These are phyloP conservation scores for Mycena leptocephala DNA, from an alignment of 768 basidiomycete genomes.

Conservation along the genomic window DNA sequence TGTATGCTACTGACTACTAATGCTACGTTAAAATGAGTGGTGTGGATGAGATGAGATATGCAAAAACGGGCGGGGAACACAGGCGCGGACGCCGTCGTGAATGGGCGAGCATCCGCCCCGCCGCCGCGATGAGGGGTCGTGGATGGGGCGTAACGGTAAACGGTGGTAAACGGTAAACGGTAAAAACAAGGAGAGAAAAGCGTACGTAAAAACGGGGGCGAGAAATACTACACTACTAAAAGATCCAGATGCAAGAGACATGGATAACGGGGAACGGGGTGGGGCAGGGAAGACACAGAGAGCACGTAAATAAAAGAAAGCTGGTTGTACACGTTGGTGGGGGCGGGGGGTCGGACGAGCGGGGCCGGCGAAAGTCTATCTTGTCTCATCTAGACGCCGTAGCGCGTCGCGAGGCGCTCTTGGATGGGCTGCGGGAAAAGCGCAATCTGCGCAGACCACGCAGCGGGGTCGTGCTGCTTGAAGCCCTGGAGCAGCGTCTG, in stretches of 20 bases:
- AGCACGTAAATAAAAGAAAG: slow-evolving; percentile 29
- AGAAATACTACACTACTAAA: slow-evolving; percentile 4
- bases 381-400: slow-evolving; percentile 80
- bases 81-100: neutral
- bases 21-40: slow-evolving; percentile 59
- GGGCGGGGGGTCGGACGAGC: neutral
- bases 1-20: slow-evolving; percentile 52
- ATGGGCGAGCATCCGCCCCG: neutral
- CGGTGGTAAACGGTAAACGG: too few species aligned
- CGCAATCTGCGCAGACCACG: slow-evolving; percentile 89
- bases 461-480: slow-evolving; percentile 88
- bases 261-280: slow-evolving; percentile 19
- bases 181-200: slow-evolving; percentile 8
- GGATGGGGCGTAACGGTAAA: slow-evolving; percentile 28
- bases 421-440: slow-evolving; percentile 92
- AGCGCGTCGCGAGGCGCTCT: slow-evolving; percentile 89
- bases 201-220: slow-evolving; percentile 3
- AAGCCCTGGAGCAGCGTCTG: slow-evolving; percentile 90
- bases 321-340: slow-evolving; percentile 25
- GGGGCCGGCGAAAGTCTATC: slow-evolving; percentile 24
- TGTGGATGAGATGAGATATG: slow-evolving; percentile 44
- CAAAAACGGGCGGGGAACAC: slow-evolving; percentile 34
- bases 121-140: slow-evolving; percentile 16
- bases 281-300: slow-evolving; percentile 16
- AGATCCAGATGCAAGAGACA: slow-evolving; percentile 70